phyloP scores from a whole-genome alignment of 768 basidiomycete species.

The Sarcodon aspratus region DNA sequence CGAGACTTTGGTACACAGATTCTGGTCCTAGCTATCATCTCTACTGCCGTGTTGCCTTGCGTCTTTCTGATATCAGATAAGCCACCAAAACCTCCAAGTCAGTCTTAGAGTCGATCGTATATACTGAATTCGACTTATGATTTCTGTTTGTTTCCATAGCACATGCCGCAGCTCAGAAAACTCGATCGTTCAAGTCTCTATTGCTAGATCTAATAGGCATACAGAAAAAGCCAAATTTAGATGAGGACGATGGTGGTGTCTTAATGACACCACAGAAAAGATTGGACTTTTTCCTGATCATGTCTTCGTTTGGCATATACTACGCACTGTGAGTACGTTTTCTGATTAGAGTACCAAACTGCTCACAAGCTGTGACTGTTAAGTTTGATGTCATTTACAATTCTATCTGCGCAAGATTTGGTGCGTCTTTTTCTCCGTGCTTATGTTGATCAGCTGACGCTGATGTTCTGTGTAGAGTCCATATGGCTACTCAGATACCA shows the following conservation, averaged over 20 bases:
- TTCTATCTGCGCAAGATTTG: slow-evolving; percentile 58
- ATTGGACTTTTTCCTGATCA: slow-evolving; percentile 54
- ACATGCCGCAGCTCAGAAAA: slow-evolving; percentile 40
- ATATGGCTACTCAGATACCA: slow-evolving; percentile 56
- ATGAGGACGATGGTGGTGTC: slow-evolving; percentile 13
- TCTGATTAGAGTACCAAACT: too few relatives aligned
- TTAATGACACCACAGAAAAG: slow-evolving; percentile 58
- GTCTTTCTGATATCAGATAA: slow-evolving; percentile 44
- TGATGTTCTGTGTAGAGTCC: slow-evolving; percentile 24
- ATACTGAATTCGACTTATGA: not conserved
- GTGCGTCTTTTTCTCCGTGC: slow-evolving; percentile 13
- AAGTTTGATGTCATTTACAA: slow-evolving; percentile 52
- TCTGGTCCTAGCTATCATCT: slow-evolving; percentile 59
- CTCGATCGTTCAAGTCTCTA: too few relatives aligned
- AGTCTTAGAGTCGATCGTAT: slow-evolving; percentile 7
- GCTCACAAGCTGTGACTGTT: not conserved
- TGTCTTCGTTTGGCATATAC: slow-evolving; percentile 49
- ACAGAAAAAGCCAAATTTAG: too few relatives aligned
- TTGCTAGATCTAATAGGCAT: too few relatives aligned
- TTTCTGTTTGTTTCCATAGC: slow-evolving; percentile 25
- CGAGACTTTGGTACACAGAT: slow-evolving; percentile 28
- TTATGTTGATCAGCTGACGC: too few relatives aligned
- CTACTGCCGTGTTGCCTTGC: slow-evolving; percentile 47
- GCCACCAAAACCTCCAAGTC: slow-evolving; percentile 76
- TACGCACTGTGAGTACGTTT: slow-evolving; percentile 42